Base-by-base conservation (phyloP, 768 basidiomycete genomes). In the Fomitopsis pulvina region DNA sequence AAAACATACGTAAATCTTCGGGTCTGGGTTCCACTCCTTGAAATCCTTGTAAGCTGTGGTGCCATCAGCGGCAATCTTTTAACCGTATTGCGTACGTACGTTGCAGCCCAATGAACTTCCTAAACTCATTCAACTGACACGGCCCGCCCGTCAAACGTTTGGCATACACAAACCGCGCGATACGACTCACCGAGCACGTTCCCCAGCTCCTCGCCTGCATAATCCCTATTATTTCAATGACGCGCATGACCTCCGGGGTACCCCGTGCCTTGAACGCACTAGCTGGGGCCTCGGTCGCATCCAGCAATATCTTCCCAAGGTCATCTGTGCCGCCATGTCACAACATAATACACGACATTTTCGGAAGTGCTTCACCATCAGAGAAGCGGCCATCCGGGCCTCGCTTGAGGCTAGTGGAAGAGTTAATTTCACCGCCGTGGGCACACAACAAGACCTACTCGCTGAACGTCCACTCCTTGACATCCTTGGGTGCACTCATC, bases 21-120 rank as follows among this genome's bases (percentile, higher is more conserved):
- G 64, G 49, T 85, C 70, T 0, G 77, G 74, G 60, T 87, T 88
- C 87, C 87, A 90, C 52, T 88, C 84, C 57, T 74, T 60, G 65
- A 90, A 90, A 24, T 57, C 73, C 27, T 57, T 51, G 58, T 85
- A 86, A 2, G 83, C 84, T 85, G 42, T 47, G 34, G 25, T 16
- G 7, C 3, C 11, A n/a, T 46, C 4, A 32, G 30, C 16, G 7
- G 4, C 34, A 32, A 7, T 32, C 34, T 16, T 5, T 18, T 6
- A 4, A 16, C 14, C 18, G 4, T 37, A 6, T 16, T 12, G 14
- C n/a, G n/a, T 27, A 43, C 48, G 29, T 28, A 50, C 83, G 80
- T 66, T 79, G 83, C 42, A 90, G 66, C 14, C 83, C 81, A 40
- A 90, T 67, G 66, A 86, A 89, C 51, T 76, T 71, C 47, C 84